These are phyloP conservation scores for Leucosporidium scottii DNA, from an alignment of 768 basidiomycete species.

Conservation along the genomic window DNA sequence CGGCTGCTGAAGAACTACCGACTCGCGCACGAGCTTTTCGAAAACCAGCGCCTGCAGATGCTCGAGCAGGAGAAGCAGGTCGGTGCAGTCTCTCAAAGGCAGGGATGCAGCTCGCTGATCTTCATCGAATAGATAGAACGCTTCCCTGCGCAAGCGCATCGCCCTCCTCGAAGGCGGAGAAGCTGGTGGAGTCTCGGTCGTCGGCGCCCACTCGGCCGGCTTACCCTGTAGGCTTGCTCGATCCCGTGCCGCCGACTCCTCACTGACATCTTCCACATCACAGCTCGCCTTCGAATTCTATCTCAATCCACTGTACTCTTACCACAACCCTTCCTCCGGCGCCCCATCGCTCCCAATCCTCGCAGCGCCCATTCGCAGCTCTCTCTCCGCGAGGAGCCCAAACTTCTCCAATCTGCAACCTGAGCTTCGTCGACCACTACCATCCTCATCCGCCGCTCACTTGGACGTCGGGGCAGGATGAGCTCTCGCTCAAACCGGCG, in stretches of 20 bases:
- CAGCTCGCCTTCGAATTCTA: conserved; percentile 91
- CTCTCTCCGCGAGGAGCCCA: too few relatives aligned
- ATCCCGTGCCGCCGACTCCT: too few relatives aligned
- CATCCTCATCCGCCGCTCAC: too few relatives aligned
- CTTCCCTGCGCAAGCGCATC: conserved; percentile 62
- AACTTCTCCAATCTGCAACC: too few relatives aligned
- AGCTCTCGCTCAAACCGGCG: too few relatives aligned
- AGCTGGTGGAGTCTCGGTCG: conserved; percentile 29
- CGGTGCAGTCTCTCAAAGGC: neutral
- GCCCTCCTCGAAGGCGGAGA: conserved; percentile 63
- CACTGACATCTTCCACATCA: conserved; percentile 45
- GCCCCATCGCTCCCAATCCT: too few relatives aligned
- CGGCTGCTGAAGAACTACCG: too few relatives aligned
- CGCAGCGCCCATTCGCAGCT: too few relatives aligned
- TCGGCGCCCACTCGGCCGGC: conserved; percentile 25
- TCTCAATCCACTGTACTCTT: too few relatives aligned
- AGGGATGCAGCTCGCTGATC: neutral
- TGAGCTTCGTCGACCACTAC: too few relatives aligned
- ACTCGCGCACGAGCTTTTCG: conserved; percentile 6
- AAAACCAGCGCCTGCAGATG: conserved; percentile 21
- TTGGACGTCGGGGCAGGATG: too few relatives aligned
- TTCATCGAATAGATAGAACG: conserved; percentile 51
- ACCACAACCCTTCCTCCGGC: too few relatives aligned
- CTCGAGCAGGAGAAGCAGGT: conserved; percentile 32
- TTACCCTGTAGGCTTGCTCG: conserved; percentile 16